Percentiles rank a stretch among this genome's conserved stretches.
Evolutionary conservation across 2,329 filamentous ascomycete genomes (phyloP).

Genomic region (Colletotrichum cordylinicola): DNA sequence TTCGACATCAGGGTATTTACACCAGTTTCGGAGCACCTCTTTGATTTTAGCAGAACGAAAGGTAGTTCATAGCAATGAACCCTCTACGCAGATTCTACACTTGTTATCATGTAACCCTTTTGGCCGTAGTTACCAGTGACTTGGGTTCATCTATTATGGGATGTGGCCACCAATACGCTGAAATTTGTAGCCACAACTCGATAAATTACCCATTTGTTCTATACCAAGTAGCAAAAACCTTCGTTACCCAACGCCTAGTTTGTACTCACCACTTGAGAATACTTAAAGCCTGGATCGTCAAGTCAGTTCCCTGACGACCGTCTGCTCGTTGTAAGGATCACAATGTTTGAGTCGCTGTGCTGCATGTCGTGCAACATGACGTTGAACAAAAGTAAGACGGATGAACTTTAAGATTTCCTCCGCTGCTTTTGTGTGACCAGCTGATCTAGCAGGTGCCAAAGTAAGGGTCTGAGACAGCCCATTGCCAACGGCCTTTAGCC

Average conservation of each 20-base stretch:
- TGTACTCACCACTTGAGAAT: accelerated
- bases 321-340: background rate
- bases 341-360: background rate
- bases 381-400: background rate
- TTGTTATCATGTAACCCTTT: background rate
- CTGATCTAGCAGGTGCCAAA: background rate
- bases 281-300: background rate
- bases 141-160: accelerated
- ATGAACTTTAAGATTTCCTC: background rate
- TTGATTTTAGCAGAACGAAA: background rate
- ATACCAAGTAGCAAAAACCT: accelerated
- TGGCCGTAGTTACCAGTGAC: background rate
- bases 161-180: accelerated
- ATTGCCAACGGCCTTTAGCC: background rate
- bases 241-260: background rate
- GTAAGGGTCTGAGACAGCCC: background rate
- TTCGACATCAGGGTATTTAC: background rate
- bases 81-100: background rate
- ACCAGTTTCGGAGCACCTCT: accelerated
- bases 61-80: background rate
- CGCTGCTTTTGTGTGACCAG: background rate
- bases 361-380: background rate
- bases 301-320: background rate
- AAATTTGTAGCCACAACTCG: background rate
- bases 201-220: background rate